Evolutionary conservation across 805 yeast species (phyloP), one percentile per base, ranked within the genome.

Genomic region (Tetrapisispora namnaoensis): DNA sequence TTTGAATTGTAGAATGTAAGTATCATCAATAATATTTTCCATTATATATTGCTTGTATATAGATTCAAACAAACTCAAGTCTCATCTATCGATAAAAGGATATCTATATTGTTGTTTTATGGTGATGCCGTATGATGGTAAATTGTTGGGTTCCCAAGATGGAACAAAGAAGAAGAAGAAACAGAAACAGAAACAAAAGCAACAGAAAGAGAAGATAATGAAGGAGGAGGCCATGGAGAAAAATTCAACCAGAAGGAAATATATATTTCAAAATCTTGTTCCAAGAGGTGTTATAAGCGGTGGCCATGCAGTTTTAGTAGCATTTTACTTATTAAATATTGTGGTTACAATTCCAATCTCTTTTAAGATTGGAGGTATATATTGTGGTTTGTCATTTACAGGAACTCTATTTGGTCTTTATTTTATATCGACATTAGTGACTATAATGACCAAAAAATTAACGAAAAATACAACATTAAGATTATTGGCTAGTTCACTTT

Each of bases 301-400:
- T 45, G 48, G 58, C 18, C 59, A 68, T 38, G 58, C 60, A 34
- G 45, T 75, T 16, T 69, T 80, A 50, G 78, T 86, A 0, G 67
- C 78, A 1, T 65, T 84, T 30, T 88, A 89, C 59, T 70, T 88
- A 47, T 63, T 77, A 6, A 76, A 86, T 45, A 80, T 87, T 13
- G 76, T 89, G 28, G 71, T 90, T 30, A 84, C 96, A 2, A 84
- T 93, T 7, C 98, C 98, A 4, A 75, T 93, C 52, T 85, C 97
- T 22, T 93, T 93, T 67, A 96, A 91, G 60, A 83, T 88, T 37
- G 98, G 98, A 10, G 97, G 98, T 1, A 75, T 82, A 18, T 75
- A 79, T 49, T 91, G 98, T 67, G 99, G 99, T 1, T 70, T 93
- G 51, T 80, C 95, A 18, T 93, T 81, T 64, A 80, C 91, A 0